Conservation (phyloP, 768 basidiomycete genomes). For the Epithele typhae region DNA sequence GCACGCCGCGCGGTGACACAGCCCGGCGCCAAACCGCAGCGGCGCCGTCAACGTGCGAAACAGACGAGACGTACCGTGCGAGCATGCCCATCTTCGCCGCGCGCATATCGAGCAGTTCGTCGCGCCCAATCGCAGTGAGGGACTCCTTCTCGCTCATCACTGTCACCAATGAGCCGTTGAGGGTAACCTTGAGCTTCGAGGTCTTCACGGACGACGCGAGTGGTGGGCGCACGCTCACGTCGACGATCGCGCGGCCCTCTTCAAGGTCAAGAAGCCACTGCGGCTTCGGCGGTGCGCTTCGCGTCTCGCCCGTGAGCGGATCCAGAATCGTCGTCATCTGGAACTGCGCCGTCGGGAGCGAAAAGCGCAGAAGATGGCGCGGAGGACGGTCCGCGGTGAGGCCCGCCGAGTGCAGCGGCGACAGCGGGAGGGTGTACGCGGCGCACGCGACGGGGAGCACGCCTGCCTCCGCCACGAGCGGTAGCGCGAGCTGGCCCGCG, state of each 20-base stretch:
- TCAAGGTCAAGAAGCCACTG: slow-evolving; percentile 69
- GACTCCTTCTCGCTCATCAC: slow-evolving; percentile 76
- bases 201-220: slow-evolving; percentile 23
- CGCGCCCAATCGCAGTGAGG: slow-evolving; percentile 63
- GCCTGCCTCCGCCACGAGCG: slow-evolving; percentile 6
- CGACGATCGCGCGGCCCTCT: slow-evolving; percentile 55
- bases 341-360: slow-evolving; percentile 79
- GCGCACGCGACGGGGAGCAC: slow-evolving; percentile 53
- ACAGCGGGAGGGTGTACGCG: slow-evolving; percentile 76
- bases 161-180: slow-evolving; percentile 34
- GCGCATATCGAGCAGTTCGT: slow-evolving; percentile 72
- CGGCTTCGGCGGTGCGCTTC: slow-evolving; percentile 57
- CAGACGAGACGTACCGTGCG: slow-evolving; percentile 48
- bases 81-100: slow-evolving; percentile 62
- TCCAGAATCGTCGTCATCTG: slow-evolving; percentile 73
- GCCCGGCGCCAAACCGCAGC: too few relatives aligned
- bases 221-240: slow-evolving; percentile 49
- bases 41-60: too few relatives aligned
- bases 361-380: slow-evolving; percentile 74
- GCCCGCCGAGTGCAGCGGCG: slow-evolving; percentile 73
- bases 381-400: slow-evolving; percentile 48
- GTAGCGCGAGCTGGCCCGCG: slow-evolving; percentile 33
- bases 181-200: slow-evolving; percentile 21
- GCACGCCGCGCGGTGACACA: too few relatives aligned
- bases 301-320: slow-evolving; percentile 71